These are phyloP conservation scores for Verticillium dahliae DNA, from an alignment of 2,329 filamentous ascomycete genomes.

Conservation along the genomic window DNA sequence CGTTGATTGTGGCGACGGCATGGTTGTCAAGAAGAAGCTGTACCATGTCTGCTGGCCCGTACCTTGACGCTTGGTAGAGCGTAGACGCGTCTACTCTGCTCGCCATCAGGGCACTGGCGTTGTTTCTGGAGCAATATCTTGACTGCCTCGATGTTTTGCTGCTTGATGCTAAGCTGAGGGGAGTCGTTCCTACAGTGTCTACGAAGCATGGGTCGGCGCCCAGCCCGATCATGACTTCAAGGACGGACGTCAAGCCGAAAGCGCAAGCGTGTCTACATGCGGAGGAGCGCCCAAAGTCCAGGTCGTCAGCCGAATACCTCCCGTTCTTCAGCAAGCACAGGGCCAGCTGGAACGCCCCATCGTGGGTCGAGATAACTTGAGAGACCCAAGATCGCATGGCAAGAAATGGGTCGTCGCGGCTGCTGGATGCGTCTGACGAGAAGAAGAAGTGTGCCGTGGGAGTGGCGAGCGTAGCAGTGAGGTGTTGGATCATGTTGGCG, in stretches of 20 bases:
- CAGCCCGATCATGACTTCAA: too few species aligned
- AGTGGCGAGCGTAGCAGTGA: background rate
- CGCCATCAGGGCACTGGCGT: background rate
- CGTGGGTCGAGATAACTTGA: conserved; percentile 10
- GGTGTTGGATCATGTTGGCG: conserved; percentile 18
- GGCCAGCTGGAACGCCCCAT: conserved; percentile 8
- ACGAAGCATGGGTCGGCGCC: too few species aligned
- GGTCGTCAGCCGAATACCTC: too few species aligned
- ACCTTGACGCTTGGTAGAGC: background rate
- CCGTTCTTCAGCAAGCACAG: too few species aligned
- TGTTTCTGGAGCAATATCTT: background rate
- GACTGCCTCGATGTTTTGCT: background rate
- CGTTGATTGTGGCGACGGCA: background rate
- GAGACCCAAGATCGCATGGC: conserved; percentile 23
- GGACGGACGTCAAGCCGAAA: too few species aligned
- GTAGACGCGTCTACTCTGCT: background rate
- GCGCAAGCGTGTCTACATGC: too few species aligned
- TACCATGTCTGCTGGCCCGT: background rate
- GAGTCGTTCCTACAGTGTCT: background rate
- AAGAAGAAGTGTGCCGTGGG: conserved; percentile 24
- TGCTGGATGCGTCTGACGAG: conserved; percentile 16
- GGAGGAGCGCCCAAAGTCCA: too few species aligned
- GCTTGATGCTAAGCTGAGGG: background rate
- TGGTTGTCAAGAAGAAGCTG: background rate
- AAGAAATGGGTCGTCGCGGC: conserved; percentile 16